phyloP scores from a whole-genome alignment of 2,329 filamentous ascomycete species.

The Alternaria triticina region DNA sequence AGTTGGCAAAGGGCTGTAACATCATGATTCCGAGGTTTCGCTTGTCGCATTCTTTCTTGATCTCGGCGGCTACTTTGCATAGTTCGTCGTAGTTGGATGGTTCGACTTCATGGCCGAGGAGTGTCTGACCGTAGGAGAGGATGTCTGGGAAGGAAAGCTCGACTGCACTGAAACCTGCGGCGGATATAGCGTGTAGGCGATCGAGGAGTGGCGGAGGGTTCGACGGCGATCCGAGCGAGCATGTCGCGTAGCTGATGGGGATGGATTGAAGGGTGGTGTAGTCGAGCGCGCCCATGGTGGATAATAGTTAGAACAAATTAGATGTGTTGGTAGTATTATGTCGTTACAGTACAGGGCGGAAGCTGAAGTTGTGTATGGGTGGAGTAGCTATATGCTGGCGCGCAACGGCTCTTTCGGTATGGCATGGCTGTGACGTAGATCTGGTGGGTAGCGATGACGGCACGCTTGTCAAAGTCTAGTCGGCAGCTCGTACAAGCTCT shows the following conservation, averaged over 20 bases:
- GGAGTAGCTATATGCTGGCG: not conserved
- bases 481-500: not conserved
- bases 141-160: constrained; percentile 80
- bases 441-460: constrained; percentile 21
- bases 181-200: constrained; percentile 68
- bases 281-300: constrained; percentile 44
- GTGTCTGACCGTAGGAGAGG: constrained; percentile 63
- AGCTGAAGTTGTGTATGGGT: not conserved
- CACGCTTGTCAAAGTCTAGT: not conserved
- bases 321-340: not conserved
- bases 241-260: constrained; percentile 62
- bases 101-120: constrained; percentile 59
- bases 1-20: constrained; percentile 77
- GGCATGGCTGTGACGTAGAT: constrained; percentile 32
- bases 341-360: not conserved
- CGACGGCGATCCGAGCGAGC: constrained; percentile 58
- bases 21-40: constrained; percentile 69
- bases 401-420: constrained; percentile 14
- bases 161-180: constrained; percentile 70
- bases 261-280: constrained; percentile 48
- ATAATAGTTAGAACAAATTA: not conserved
- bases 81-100: constrained; percentile 67
- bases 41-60: constrained; percentile 62
- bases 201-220: constrained; percentile 59
- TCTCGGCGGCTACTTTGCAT: constrained; percentile 59